Conservation (phyloP, 805 yeast genomes). For the Cyberlindnera maritima region DNA sequence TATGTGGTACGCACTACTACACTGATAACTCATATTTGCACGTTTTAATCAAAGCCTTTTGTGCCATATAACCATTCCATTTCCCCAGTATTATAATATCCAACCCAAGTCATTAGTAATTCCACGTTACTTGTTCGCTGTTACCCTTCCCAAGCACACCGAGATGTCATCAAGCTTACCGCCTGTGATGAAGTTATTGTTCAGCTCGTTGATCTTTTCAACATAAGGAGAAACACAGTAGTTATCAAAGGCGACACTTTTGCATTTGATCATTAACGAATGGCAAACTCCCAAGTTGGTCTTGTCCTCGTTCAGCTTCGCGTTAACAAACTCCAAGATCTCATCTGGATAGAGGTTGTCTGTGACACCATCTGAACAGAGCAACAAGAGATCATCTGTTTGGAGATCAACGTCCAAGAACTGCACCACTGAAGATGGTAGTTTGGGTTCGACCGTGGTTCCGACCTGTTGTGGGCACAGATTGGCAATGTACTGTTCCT, state of each 20-base stretch:
- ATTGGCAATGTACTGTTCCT: slow-evolving; percentile 43
- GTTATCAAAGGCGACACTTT: slow-evolving; percentile 50
- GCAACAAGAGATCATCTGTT: slow-evolving; percentile 41
- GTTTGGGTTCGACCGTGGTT: slow-evolving; percentile 40
- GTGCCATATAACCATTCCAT: too few relatives aligned
- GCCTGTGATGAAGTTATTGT: slow-evolving; percentile 38
- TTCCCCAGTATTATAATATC: not conserved
- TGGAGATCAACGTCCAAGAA: slow-evolving; percentile 39
- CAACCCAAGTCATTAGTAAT: too few relatives aligned
- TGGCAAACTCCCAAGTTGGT: slow-evolving; percentile 39
- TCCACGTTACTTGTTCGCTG: not conserved
- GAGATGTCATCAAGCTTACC: slow-evolving; percentile 58
- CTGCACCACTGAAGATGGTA: slow-evolving; percentile 49
- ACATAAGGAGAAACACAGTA: slow-evolving; percentile 53
- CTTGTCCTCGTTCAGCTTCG: slow-evolving; percentile 27
- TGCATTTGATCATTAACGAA: slow-evolving; percentile 40
- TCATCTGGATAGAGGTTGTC: slow-evolving; percentile 52
- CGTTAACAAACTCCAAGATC: slow-evolving; percentile 37
- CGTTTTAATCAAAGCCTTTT: too few relatives aligned
- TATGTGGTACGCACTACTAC: too few relatives aligned
- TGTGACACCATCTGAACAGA: slow-evolving; percentile 53
- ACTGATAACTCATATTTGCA: too few relatives aligned
- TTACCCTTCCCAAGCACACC: slow-evolving; percentile 46
- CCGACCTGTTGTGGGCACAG: slow-evolving; percentile 56
- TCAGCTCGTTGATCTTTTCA: slow-evolving; percentile 44